A percentile compares a stretch with the other conserved stretches of the same genome.
phyloP scores from a whole-genome alignment of 768 basidiomycete genomes.

The Hydnum rufescens region DNA sequence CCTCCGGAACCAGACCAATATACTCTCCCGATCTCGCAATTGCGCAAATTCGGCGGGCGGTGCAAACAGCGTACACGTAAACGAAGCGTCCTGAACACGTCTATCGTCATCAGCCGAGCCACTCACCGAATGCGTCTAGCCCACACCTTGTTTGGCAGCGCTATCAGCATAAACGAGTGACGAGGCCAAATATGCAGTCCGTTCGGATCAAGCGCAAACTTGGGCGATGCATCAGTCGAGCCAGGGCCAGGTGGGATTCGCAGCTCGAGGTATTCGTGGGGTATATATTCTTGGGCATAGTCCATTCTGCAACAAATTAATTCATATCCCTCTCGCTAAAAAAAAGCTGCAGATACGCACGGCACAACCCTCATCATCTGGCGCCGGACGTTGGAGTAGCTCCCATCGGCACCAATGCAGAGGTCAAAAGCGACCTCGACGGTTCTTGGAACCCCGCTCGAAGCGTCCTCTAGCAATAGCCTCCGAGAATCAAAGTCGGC shows the following conservation, averaged over 20 bases:
- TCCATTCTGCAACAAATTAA: constrained; percentile 46
- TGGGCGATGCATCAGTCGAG: constrained; percentile 30
- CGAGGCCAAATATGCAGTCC: constrained; percentile 99
- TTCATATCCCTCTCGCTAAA: background rate
- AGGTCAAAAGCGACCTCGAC: constrained; percentile 43
- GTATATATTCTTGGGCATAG: constrained; percentile 87
- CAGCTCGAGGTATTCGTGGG: constrained; percentile 90
- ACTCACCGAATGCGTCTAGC: background rate
- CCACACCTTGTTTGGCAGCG: constrained; percentile 83
- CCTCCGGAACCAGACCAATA: constrained; percentile 51
- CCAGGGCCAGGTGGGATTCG: constrained; percentile 61
- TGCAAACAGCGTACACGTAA: constrained; percentile 93
- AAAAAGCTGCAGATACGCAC: background rate
- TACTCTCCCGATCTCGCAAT: constrained; percentile 33
- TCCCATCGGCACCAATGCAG: constrained; percentile 86
- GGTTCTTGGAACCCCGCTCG: constrained; percentile 26
- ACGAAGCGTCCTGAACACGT: constrained; percentile 62
- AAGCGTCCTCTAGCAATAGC: constrained; percentile 27
- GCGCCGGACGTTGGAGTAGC: constrained; percentile 73
- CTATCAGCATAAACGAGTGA: constrained; percentile 98
- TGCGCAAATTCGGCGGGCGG: constrained; percentile 45
- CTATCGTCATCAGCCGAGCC: background rate
- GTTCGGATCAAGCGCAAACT: constrained; percentile 76
- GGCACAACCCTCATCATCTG: constrained; percentile 78
- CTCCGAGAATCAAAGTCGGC: constrained; percentile 53